A percentile compares a stretch with the other conserved stretches of the same genome.
Conservation (phyloP, 768 basidiomycete species). For the Leccinum arenicola region DNA sequence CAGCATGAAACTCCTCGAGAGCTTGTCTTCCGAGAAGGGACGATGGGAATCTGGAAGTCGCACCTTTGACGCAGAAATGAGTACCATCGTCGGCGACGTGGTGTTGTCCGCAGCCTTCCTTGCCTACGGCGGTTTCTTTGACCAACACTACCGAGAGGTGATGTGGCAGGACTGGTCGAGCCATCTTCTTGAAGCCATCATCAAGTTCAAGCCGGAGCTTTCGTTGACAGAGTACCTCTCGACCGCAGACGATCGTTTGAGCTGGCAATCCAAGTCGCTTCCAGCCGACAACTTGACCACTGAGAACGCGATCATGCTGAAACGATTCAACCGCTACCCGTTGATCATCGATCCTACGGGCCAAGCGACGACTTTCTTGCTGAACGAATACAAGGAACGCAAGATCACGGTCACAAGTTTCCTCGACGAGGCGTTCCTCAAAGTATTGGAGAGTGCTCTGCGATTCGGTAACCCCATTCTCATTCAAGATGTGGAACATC, state of each 20-base stretch:
- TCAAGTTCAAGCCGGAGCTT: slow-evolving; percentile 90
- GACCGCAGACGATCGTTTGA: slow-evolving; percentile 92
- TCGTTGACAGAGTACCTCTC: slow-evolving; percentile 95
- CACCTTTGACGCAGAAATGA: slow-evolving; percentile 97
- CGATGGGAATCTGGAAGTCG: slow-evolving; percentile 95
- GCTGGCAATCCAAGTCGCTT: slow-evolving; percentile 94
- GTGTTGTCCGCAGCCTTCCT: slow-evolving; percentile 94
- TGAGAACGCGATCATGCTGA: slow-evolving; percentile 99
- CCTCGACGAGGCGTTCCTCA: slow-evolving; percentile 97
- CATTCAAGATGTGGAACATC: slow-evolving; percentile 96
- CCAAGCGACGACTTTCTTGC: slow-evolving; percentile 90
- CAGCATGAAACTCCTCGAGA: slow-evolving; percentile 92
- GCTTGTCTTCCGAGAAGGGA: slow-evolving; percentile 88
- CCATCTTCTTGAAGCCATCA: slow-evolving; percentile 83
- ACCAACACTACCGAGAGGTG: slow-evolving; percentile 94
- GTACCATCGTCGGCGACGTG: slow-evolving; percentile 97
- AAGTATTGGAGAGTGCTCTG: slow-evolving; percentile 96
- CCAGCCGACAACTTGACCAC: slow-evolving; percentile 94
- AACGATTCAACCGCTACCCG: slow-evolving; percentile 96
- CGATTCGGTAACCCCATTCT: slow-evolving; percentile 97
- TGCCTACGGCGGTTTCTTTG: slow-evolving; percentile 97
- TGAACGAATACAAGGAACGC: slow-evolving; percentile 92
- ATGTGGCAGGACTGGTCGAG: slow-evolving; percentile 97
- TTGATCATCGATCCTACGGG: slow-evolving; percentile 98
- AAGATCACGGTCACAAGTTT: slow-evolving; percentile 99